These are phyloP conservation scores for Fistulifera pelliculosa DNA, from an alignment of 108 stramenopile genomes.

Conservation along the genomic window DNA sequence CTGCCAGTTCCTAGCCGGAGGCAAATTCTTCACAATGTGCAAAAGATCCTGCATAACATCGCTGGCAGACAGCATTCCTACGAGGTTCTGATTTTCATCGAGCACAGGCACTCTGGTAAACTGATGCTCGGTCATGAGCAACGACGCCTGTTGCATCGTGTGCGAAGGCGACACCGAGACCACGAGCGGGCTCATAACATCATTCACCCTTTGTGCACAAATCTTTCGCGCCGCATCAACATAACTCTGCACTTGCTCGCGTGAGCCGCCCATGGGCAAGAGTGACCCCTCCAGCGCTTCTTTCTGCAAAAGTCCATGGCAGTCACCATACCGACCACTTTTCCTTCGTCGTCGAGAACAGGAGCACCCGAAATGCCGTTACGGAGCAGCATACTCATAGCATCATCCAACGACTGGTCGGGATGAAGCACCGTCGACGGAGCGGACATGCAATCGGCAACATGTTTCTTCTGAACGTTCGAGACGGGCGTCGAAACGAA, in stretches of 20 bases:
- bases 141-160: not conserved
- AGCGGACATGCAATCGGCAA: not conserved
- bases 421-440: not conserved
- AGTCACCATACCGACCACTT: constrained; percentile 1
- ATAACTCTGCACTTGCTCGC: constrained; percentile 2
- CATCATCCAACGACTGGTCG: constrained; percentile 2
- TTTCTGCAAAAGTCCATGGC: not conserved
- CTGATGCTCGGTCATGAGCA: not conserved
- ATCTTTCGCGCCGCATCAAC: not conserved
- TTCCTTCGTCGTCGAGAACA: not conserved
- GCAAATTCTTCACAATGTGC: constrained; percentile 3
- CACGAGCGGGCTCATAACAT: not conserved
- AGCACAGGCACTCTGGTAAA: not conserved
- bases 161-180: not conserved
- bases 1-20: not conserved
- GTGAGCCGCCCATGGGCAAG: constrained; percentile 1
- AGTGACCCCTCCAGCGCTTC: not conserved
- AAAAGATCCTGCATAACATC: constrained; percentile 10
- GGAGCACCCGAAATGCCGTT: not conserved
- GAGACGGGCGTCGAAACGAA: not conserved
- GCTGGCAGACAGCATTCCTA: constrained; percentile 1
- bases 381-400: not conserved
- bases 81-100: constrained; percentile 6
- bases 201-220: not conserved
- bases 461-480: not conserved